Base-by-base conservation (phyloP, 2,329 filamentous ascomycete species). In the Cytospora paraplurivora region DNA sequence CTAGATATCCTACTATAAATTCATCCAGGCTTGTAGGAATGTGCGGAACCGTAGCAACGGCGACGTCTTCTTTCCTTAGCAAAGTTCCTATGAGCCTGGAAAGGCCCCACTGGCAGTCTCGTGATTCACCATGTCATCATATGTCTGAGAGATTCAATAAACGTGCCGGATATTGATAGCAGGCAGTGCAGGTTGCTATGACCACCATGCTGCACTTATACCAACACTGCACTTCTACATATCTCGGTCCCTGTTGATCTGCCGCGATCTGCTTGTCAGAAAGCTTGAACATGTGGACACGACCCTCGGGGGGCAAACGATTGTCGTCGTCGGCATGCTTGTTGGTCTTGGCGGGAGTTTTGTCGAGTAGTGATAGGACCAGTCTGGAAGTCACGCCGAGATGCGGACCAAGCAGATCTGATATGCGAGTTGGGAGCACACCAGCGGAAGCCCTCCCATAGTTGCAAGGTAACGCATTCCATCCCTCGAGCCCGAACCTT, bases 211-310 rank as follows among this genome's bases (percentile, higher is more conserved):
- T 5, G 7, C 27, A 38, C 27, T 27, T n/a, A 35, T 10, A 35
- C 27, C 32, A 33, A 6, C 21, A 19, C 35, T 52, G 27, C 17
- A 27, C n/a, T 6, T 27, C 1, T 35, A 35, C 10, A 41, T 11
- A 55, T 55, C 27, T 61, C 32, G 38, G 58, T 12, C 58, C 58
- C 51, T 61, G 49, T 37, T 52, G 54, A 61, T 61, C 58, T 49
- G 12, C 58, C 58, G 47, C 17, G 58, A 61, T 55, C 58, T 61
- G 50, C 38, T 37, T 11, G 51, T 15, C 17, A 47, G 37, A 27
- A 34, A 34, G 11, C n/a, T 17, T 37, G 21, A 11, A 53, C 34
- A 34, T 27, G 58, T 60, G 58, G 58, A 19, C 51, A 54, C 34
- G 34, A 38, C 56, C 21, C 19, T 35, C 19, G 33, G 44, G 56